Conservation (phyloP, 306 rosid genomes). For the Benincasa hispida region DNA sequence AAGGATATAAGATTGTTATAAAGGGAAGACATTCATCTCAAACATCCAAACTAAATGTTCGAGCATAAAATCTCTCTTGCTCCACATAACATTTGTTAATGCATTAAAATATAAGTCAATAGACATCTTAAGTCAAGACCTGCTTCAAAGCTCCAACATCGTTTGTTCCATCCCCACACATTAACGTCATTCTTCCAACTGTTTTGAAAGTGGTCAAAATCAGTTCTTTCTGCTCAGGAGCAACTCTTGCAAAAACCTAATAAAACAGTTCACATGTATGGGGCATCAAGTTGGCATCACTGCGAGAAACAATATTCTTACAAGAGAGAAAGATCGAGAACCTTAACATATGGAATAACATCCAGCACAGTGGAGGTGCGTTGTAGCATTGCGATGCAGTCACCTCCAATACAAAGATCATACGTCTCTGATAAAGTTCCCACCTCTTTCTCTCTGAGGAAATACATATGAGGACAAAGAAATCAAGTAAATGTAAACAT, state of each 20-base stretch:
- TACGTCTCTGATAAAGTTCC: slow-evolving; percentile 66
- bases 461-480: neutral
- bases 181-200: slow-evolving; percentile 84
- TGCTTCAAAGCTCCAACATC: slow-evolving; percentile 98
- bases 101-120: neutral
- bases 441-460: slow-evolving; percentile 64
- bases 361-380: slow-evolving; percentile 54
- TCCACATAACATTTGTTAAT: neutral
- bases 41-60: neutral
- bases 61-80: neutral
- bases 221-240: slow-evolving; percentile 97
- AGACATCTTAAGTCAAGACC: slow-evolving; percentile 23
- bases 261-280: slow-evolving; percentile 4
- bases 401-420: slow-evolving; percentile 98
- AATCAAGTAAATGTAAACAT: neutral
- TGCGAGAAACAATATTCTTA: slow-evolving; percentile 6
- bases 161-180: slow-evolving; percentile 99
- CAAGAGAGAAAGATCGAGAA: slow-evolving; percentile 11
- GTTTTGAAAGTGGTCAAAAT: slow-evolving; percentile 91
- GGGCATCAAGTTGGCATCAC: slow-evolving; percentile 14
- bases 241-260: slow-evolving; percentile 98
- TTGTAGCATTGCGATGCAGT: slow-evolving; percentile 83
- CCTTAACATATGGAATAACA: slow-evolving; percentile 90
- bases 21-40: neutral
- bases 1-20: neutral